These are phyloP conservation scores for Fusarium nelsonii DNA, from an alignment of 2,329 filamentous ascomycete species.

Conservation along the genomic window DNA sequence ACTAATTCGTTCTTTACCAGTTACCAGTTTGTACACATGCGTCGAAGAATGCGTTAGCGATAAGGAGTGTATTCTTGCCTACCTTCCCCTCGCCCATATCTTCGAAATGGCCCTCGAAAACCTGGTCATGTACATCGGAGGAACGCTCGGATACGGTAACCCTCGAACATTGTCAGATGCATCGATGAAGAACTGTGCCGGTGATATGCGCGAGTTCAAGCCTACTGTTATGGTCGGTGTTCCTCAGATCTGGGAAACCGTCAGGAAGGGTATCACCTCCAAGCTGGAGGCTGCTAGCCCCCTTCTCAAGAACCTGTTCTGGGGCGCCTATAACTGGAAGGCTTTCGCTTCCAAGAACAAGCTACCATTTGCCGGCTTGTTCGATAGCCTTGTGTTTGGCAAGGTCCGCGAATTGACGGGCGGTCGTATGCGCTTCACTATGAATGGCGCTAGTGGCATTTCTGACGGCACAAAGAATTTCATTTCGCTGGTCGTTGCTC, in stretches of 20 bases:
- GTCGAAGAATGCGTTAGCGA: slow-evolving; percentile 83
- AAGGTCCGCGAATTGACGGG: slow-evolving; percentile 93
- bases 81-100: slow-evolving; percentile 94
- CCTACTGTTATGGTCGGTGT: slow-evolving; percentile 95
- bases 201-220: slow-evolving; percentile 91
- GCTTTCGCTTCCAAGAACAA: slow-evolving; percentile 67
- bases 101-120: slow-evolving; percentile 98
- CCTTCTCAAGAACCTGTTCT: slow-evolving; percentile 84
- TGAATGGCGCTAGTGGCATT: slow-evolving; percentile 95
- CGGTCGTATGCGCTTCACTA: slow-evolving; percentile 85
- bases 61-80: slow-evolving; percentile 85
- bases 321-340: slow-evolving; percentile 72
- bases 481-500: slow-evolving; percentile 90
- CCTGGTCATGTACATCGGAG: slow-evolving; percentile 87
- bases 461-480: slow-evolving; percentile 89
- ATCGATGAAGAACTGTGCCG: slow-evolving; percentile 89
- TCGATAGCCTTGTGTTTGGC: slow-evolving; percentile 89
- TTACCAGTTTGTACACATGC: slow-evolving; percentile 83
- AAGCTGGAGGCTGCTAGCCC: slow-evolving; percentile 80
- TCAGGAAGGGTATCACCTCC: slow-evolving; percentile 91
- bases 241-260: slow-evolving; percentile 95
- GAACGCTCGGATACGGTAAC: slow-evolving; percentile 92
- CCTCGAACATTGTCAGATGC: slow-evolving; percentile 87
- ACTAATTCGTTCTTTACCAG: slow-evolving; percentile 50
- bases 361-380: slow-evolving; percentile 74